A percentile compares a stretch with the other conserved stretches of the same genome.
Evolutionary conservation across 352 stramenopile genomes (phyloP).

Genomic region (Globisporangium ultimum): DNA sequence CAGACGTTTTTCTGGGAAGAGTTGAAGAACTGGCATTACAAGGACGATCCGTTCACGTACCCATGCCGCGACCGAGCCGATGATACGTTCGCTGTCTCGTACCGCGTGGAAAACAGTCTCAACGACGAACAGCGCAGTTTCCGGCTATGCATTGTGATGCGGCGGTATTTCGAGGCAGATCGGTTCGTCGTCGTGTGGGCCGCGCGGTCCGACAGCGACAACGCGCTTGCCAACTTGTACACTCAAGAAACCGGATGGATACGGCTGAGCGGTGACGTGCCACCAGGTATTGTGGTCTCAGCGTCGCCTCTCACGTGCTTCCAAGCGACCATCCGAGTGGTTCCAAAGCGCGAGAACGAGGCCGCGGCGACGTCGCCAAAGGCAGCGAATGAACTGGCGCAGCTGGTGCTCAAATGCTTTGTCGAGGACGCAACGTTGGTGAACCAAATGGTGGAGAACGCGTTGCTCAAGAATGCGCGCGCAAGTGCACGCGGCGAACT

Average conservation of each 20-base stretch:
- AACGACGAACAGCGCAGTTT: background rate
- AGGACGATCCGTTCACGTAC: too few relatives aligned
- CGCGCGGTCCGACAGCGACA: slow-evolving; percentile 8
- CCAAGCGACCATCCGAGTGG: slow-evolving; percentile 9
- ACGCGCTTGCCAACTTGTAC: background rate
- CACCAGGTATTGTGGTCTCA: background rate
- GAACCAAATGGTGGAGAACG: slow-evolving; percentile 6
- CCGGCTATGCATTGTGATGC: slow-evolving; percentile 3
- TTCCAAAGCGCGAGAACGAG: background rate
- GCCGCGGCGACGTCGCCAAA: background rate
- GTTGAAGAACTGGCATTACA: too few relatives aligned
- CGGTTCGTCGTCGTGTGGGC: slow-evolving; percentile 7
- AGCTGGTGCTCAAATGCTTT: slow-evolving; percentile 11
- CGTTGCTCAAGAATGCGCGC: slow-evolving; percentile 5
- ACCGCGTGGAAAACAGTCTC: background rate
- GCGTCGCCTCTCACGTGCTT: background rate
- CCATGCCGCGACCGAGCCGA: too few relatives aligned
- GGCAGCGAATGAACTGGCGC: background rate
- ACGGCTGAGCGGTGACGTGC: slow-evolving; percentile 3
- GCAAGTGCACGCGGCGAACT: background rate
- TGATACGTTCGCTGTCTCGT: background rate
- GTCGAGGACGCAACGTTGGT: slow-evolving; percentile 9
- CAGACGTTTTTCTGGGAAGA: too few relatives aligned
- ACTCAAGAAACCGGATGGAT: background rate
- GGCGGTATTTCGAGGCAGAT: slow-evolving; percentile 11